Base-by-base conservation (phyloP, 2,329 filamentous ascomycete species). In the Verruconis gallopava region DNA sequence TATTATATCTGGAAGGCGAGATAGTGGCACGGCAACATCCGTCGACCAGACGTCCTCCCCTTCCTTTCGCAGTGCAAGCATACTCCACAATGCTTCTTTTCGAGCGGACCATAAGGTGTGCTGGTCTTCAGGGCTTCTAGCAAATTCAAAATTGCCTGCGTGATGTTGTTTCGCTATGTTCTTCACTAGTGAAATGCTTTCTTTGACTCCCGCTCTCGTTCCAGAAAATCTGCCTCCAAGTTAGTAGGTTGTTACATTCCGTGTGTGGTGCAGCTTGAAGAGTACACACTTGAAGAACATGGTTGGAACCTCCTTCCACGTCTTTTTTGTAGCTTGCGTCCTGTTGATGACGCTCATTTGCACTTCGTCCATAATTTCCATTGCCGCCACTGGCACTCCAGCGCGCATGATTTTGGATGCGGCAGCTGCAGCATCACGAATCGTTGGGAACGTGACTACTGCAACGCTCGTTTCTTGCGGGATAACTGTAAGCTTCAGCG, bases 311-410 rank as follows among this genome's bases (percentile, higher is more conserved):
- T 88, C 83, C 51, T 79, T 72, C 83, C 83, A 89, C 34, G 74
- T 72, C 13, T 77, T 78, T 5, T 74, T 71, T 0, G 81, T 85
- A 3, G 75, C 75, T 1, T 81, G 79, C 9, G 79, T 74, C 41
- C 77, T 67, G 60, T 91, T 91, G 54, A 91, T 78, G 0, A 89
- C 81, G 48, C 68, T 72, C 84, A 91, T 91, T 60, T 88, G 82
- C 3, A 89, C 80, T 44, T 91, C 84, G 54, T 91, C 84, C 81
- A 91, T 85, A 50, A 91, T 77, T 60, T 91, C 84, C 74, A 88
- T 80, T 3, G 80, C 80, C 1, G 79, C 81, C 4, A 88, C 71
- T 0, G 79, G 81, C 3, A 86, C 68, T 0, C 79, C 82, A 1
- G 76, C 71, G 51, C 81, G 75, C 69, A 89, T 81, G n/a, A 89